A percentile compares a stretch with the other conserved stretches of the same genome.
These are phyloP conservation scores for Brettanomyces nanus DNA, from an alignment of 805 yeast genomes.

Conservation along the genomic window DNA sequence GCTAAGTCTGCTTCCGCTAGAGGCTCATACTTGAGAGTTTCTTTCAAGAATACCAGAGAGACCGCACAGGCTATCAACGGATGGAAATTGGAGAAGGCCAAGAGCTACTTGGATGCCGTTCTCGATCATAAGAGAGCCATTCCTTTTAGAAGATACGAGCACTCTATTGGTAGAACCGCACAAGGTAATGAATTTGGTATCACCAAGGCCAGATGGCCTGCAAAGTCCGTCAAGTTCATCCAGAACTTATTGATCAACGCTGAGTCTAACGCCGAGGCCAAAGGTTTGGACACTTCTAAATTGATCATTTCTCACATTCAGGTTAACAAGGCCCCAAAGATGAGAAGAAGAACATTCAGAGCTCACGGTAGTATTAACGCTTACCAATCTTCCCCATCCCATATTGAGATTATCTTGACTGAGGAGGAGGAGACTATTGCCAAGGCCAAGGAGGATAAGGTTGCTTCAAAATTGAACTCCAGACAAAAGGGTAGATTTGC, in stretches of 20 bases:
- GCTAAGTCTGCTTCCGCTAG: constrained; percentile 99
- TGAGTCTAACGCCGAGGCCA: constrained; percentile 97
- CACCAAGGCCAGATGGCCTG: constrained; percentile 99
- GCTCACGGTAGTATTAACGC: constrained; percentile 99
- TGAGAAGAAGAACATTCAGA: constrained; percentile 99
- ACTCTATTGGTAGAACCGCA: constrained; percentile 97
- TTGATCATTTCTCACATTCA: constrained; percentile 96
- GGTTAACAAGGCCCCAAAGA: constrained; percentile 99
- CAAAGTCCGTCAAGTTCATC: constrained; percentile 92
- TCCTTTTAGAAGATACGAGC: constrained; percentile 97
- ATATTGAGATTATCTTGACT: constrained; percentile 94
- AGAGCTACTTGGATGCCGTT: constrained; percentile 91
- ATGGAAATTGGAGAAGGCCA: constrained; percentile 95
- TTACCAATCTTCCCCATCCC: constrained; percentile 98
- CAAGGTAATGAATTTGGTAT: constrained; percentile 99
- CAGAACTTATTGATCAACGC: constrained; percentile 95
- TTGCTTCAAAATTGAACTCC: constrained; percentile 61
- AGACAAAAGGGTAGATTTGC: constrained; percentile 92
- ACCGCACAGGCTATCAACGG: constrained; percentile 98
- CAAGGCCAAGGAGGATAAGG: constrained; percentile 56
- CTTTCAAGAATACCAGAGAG: constrained; percentile 99
- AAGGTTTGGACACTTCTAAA: constrained; percentile 94
- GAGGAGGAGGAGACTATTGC: constrained; percentile 92
- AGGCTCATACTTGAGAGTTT: constrained; percentile 98
- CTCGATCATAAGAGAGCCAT: constrained; percentile 98